Conservation (phyloP, 306 rosid genomes). For the Hippophae gyantsensis region DNA sequence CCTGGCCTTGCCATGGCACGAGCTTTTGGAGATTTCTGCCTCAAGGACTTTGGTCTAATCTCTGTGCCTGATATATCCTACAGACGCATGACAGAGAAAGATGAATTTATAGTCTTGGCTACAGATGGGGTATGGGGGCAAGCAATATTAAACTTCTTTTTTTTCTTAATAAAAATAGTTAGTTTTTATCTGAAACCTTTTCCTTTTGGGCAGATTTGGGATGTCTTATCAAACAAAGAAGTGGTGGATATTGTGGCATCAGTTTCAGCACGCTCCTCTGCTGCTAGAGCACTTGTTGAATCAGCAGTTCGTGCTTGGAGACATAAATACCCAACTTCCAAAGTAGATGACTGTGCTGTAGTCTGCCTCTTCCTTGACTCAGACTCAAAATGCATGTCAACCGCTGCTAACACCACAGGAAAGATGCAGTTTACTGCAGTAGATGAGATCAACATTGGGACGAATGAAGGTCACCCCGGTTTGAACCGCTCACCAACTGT, state of each 20-base stretch:
- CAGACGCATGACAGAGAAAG: slow-evolving; percentile 56
- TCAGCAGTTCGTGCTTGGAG: slow-evolving; percentile 79
- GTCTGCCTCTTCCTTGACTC: slow-evolving; percentile 78
- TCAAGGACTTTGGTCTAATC: slow-evolving; percentile 91
- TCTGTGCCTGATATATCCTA: slow-evolving; percentile 86
- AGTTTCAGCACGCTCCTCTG: slow-evolving; percentile 48
- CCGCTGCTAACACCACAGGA: slow-evolving; percentile 39
- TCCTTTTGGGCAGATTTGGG: slow-evolving; percentile 65
- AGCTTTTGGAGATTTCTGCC: slow-evolving; percentile 97
- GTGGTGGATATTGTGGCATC: slow-evolving; percentile 81
- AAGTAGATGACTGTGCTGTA: slow-evolving; percentile 93
- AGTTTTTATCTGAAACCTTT: neutral
- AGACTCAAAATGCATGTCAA: slow-evolving; percentile 25
- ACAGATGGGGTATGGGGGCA: slow-evolving; percentile 78
- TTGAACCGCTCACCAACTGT: slow-evolving; percentile 40
- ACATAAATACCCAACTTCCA: slow-evolving; percentile 81
- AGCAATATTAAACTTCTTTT: slow-evolving; percentile 1
- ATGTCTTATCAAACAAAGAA: slow-evolving; percentile 89
- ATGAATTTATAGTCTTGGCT: slow-evolving; percentile 81
- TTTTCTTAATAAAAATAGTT: slow-evolving; percentile 1
- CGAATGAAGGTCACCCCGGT: slow-evolving; percentile 19
- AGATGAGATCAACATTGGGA: slow-evolving; percentile 23
- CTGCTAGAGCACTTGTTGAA: slow-evolving; percentile 81
- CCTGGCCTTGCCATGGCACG: slow-evolving; percentile 99
- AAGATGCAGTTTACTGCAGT: slow-evolving; percentile 32